Base-by-base conservation (phyloP, 2,329 filamentous ascomycete genomes). In the Whalleya microplaca region DNA sequence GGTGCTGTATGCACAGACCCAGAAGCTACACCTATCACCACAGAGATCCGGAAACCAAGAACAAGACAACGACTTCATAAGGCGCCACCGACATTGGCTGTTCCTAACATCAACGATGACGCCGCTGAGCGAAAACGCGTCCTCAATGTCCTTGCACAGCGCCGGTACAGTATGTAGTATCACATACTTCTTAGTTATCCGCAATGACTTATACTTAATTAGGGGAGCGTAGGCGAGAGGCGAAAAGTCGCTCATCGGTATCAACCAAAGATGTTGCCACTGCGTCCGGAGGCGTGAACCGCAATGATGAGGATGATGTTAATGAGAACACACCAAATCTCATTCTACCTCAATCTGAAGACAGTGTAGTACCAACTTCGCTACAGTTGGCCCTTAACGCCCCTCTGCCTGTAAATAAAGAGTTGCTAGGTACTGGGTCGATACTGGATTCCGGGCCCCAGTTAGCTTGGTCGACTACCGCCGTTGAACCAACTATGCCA, bases 141-240 rank as follows among this genome's bases (percentile, higher is more conserved):
- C 1, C 60, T 84, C 20, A 84, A 83, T 52, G 78, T 84, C 9
- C 67, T 84, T 37, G 81, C 82, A 1, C 81, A 84, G 58, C 74
- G 82, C 45, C 73, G 81, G 71, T 84, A 84, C 53, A 72, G 80
- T 81, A 62, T 12, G 27, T 29, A 29, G 27, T 29, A 29, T 29
- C 27, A 12, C 27, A 29, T 29, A 12, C 27, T 6, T 12, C 27
- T 12, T 29, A 12, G 5, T 29, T 29, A 5, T 12, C 12, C 27
- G 12, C 27, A 62, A 71, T 53, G 23, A 9, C 56, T 12, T 44
- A 41, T 55, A 2, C 23, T 10, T 45, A n/a, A 10, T 27, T 47
- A 57, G 58, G 55, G 45, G 47, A 62, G 40, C 41, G 49, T 12
- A 62, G 53, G 41, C 51, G 57, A 21, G 59, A 58, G 27, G 43